Conservation (phyloP, 768 basidiomycete genomes). For the Trametes elegans region DNA sequence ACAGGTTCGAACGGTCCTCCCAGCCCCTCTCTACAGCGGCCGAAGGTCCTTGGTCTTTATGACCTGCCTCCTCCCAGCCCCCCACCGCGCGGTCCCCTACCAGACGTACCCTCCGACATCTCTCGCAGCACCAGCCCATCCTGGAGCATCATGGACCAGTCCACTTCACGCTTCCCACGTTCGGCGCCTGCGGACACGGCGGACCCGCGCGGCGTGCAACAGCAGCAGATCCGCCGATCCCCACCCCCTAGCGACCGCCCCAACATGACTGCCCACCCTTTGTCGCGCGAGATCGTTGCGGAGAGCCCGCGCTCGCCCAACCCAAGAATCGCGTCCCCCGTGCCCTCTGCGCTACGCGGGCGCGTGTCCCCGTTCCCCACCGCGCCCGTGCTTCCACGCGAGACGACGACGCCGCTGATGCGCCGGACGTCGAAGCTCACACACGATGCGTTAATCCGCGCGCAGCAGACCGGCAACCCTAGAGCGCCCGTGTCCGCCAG, state of each 20-base stretch:
- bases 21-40: conserved; percentile 15
- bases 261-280: conserved; percentile 15
- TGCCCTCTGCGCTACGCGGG: conserved; percentile 16
- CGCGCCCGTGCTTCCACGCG: conserved; percentile 28
- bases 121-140: conserved; percentile 20
- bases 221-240: conserved; percentile 5
- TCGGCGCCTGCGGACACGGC: conserved; percentile 16
- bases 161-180: conserved; percentile 19
- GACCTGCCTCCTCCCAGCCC: conserved; percentile 27
- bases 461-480: background rate
- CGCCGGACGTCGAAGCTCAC: conserved; percentile 22
- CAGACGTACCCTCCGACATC: conserved; percentile 22
- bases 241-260: background rate
- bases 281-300: conserved; percentile 7
- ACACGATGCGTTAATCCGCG: conserved; percentile 11
- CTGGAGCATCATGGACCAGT: conserved; percentile 18
- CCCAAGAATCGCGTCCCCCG: conserved; percentile 12
- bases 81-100: conserved; percentile 26
- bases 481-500: conserved; percentile 15
- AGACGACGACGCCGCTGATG: conserved; percentile 21
- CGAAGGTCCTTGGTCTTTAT: conserved; percentile 25
- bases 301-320: background rate
- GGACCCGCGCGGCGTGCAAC: conserved; percentile 15
- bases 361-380: conserved; percentile 22
- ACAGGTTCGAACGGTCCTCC: conserved; percentile 5